These are phyloP conservation scores for Kokia cookei DNA, from an alignment of 441 rosid species.

Conservation along the genomic window DNA sequence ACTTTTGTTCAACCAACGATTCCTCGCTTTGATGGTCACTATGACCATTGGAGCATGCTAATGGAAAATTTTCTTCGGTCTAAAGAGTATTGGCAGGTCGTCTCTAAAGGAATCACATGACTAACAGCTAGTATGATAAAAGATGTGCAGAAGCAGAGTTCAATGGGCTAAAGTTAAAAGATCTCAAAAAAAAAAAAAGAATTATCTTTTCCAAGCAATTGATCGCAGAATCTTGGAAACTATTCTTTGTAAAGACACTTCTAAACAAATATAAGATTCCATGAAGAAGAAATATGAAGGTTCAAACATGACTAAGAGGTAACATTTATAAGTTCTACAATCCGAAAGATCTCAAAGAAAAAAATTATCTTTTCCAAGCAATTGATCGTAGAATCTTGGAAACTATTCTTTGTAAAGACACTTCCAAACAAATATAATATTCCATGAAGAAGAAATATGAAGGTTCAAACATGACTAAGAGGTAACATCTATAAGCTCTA, in stretches of 20 bases:
- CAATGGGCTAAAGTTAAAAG: background rate
- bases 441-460: background rate
- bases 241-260: too few relatives aligned
- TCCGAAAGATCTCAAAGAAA: too few relatives aligned
- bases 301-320: too few relatives aligned
- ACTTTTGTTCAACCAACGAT: background rate
- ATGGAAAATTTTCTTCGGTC: background rate
- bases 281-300: too few relatives aligned
- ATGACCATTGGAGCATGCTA: background rate
- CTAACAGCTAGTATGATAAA: background rate
- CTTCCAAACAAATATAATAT: too few relatives aligned
- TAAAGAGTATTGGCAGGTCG: background rate
- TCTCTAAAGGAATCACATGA: background rate
- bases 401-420: background rate
- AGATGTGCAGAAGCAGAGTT: too few relatives aligned
- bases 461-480: background rate
- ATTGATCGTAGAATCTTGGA: background rate
- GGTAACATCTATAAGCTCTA: background rate
- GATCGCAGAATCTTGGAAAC: too few relatives aligned
- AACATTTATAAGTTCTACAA: too few relatives aligned
- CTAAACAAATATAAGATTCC: too few relatives aligned
- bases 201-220: too few relatives aligned
- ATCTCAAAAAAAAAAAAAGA: background rate
- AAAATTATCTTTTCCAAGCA: background rate
- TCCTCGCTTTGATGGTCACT: background rate